These are phyloP conservation scores for Chlorella sp. DNA, from an alignment of 139 green algal genomes.

Conservation along the genomic window DNA sequence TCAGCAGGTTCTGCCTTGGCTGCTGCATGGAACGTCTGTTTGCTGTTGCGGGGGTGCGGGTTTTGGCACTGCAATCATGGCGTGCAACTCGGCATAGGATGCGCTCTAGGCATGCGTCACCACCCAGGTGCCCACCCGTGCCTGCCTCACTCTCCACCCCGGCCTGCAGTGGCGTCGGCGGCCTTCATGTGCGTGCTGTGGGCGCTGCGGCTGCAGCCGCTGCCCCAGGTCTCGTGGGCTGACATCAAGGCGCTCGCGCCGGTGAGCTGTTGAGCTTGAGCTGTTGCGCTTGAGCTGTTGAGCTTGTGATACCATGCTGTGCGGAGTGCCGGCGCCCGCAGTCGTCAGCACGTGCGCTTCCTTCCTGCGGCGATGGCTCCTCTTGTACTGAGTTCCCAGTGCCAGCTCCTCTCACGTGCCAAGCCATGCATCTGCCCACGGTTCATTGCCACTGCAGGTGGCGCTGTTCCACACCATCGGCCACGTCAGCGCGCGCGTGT, in stretches of 20 bases:
- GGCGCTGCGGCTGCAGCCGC: conserved; percentile 71
- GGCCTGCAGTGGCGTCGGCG: conserved; percentile 60
- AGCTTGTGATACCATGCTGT: no score
- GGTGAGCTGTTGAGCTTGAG: not conserved
- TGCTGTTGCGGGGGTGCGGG: no score
- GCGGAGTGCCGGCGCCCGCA: no score
- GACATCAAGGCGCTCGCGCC: conserved; percentile 61
- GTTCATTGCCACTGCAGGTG: conserved; percentile 56
- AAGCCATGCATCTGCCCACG: not conserved
- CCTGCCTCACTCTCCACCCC: not conserved
- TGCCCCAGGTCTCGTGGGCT: conserved; percentile 59
- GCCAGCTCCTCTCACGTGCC: no score
- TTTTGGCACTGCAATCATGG: no score
- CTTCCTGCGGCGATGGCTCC: no score
- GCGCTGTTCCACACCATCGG: conserved; percentile 87
- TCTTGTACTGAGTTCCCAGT: no score
- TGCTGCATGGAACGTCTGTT: no score
- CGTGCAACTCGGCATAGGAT: no score
- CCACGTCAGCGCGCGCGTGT: conserved; percentile 81
- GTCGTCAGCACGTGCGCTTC: no score
- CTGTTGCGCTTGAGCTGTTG: not conserved
- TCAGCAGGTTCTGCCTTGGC: not conserved
- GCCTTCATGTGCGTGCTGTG: conserved; percentile 85
- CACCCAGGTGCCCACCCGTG: not conserved
- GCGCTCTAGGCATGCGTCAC: no score